A percentile compares a stretch with the other conserved stretches of the same genome.
These are phyloP conservation scores for Cephaloascus albidus DNA, from an alignment of 805 yeast species.

Conservation along the genomic window DNA sequence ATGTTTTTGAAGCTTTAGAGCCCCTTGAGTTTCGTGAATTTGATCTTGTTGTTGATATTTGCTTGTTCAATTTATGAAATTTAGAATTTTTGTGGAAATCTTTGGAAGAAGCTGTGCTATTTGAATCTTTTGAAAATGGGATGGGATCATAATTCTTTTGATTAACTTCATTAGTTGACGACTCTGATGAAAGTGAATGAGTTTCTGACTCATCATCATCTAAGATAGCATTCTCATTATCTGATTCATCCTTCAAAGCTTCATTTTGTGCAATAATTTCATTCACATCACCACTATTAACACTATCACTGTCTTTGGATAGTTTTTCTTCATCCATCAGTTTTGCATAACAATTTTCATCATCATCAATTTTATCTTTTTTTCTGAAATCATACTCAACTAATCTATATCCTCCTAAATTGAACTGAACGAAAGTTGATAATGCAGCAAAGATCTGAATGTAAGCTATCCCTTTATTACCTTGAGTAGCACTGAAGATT, in stretches of 20 bases:
- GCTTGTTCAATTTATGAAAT: too few relatives aligned
- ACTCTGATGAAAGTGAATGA: not conserved
- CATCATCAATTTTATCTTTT: constrained; percentile 7
- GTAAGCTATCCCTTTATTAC: constrained; percentile 43
- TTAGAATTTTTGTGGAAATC: not conserved
- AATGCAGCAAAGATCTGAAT: constrained; percentile 48
- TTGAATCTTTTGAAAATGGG: not conserved
- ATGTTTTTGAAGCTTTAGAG: not conserved
- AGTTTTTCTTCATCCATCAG: constrained; percentile 4
- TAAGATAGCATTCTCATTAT: not conserved
- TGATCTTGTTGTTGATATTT: not conserved
- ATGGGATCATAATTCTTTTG: not conserved
- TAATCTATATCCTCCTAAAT: constrained; percentile 64
- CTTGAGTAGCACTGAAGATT: constrained; percentile 27
- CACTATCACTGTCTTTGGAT: constrained; percentile 9
- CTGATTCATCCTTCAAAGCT: constrained; percentile 1
- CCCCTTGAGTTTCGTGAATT: not conserved
- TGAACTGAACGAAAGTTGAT: constrained; percentile 45
- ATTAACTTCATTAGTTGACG: not conserved
- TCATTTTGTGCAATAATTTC: not conserved
- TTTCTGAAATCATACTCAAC: constrained; percentile 62
- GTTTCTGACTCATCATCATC: constrained; percentile 2
- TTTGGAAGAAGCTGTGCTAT: too few relatives aligned
- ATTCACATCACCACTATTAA: constrained; percentile 3
- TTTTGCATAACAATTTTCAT: constrained; percentile 3